phyloP scores from a whole-genome alignment of 2,329 filamentous ascomycete genomes.

The Venturia pyrina region DNA sequence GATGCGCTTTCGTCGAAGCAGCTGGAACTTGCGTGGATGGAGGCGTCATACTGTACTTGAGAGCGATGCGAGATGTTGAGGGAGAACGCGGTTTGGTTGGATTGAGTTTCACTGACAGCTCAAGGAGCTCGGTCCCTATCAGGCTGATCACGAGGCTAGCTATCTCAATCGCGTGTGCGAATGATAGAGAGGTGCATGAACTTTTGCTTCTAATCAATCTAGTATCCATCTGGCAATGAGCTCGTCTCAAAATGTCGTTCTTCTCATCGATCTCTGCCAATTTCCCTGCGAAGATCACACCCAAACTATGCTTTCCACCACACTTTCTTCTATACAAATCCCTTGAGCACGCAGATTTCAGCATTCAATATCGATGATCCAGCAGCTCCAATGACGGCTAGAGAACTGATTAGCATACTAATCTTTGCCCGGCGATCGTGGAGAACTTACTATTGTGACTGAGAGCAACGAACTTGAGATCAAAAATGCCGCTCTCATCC shows the following conservation, averaged over 20 bases:
- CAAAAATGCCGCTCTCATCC: conserved; percentile 81
- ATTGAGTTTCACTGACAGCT: background rate
- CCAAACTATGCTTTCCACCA: background rate
- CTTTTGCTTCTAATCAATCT: background rate
- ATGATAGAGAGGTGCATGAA: background rate
- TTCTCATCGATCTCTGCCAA: background rate
- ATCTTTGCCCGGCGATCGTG: background rate
- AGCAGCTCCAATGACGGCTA: conserved; percentile 84
- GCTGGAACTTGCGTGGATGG: background rate
- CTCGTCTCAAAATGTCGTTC: background rate
- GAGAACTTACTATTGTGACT: conserved; percentile 63
- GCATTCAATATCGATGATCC: conserved; percentile 92
- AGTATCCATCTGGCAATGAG: background rate
- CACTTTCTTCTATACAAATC: conserved; percentile 39
- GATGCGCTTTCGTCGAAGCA: background rate
- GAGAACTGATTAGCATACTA: conserved; percentile 16
- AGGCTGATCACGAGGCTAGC: conserved; percentile 7
- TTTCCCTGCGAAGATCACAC: background rate
- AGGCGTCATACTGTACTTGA: background rate
- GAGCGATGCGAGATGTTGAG: background rate
- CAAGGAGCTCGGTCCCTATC: background rate
- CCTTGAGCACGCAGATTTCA: conserved; percentile 84
- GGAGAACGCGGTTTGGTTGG: background rate
- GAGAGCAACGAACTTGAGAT: conserved; percentile 87
- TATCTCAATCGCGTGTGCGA: background rate